These are phyloP conservation scores for Mortierella sp. DNA, from an alignment of 371 early-diverging fungal species.

Conservation along the genomic window DNA sequence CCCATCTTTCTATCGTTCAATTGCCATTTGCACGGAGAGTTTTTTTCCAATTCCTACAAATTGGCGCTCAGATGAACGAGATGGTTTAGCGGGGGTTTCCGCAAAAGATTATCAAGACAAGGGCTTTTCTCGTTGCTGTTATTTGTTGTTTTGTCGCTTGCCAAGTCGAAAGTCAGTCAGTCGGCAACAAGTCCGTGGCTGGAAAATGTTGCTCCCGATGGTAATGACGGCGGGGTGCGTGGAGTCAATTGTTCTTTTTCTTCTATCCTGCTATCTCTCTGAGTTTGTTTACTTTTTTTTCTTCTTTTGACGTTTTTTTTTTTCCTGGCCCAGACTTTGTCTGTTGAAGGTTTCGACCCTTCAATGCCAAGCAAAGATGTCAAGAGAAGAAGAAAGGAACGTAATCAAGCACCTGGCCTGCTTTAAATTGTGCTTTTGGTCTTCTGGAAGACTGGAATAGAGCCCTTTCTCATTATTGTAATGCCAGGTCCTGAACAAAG, in stretches of 20 bases:
- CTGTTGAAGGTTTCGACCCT: not conserved
- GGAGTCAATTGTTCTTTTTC: not conserved
- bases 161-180: not conserved
- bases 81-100: not conserved
- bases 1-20: not conserved
- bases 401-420: not conserved
- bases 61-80: not conserved
- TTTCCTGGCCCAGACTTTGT: not conserved
- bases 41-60: not conserved
- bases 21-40: not conserved
- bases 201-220: not conserved
- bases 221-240: not conserved
- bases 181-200: not conserved
- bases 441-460: slow-evolving; percentile 14
- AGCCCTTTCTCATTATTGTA: slow-evolving; percentile 1
- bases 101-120: not conserved
- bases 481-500: slow-evolving; percentile 12
- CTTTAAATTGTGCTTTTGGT: slow-evolving; percentile 7
- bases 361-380: not conserved
- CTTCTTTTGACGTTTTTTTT: not conserved
- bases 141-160: not conserved
- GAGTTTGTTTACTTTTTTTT: not conserved
- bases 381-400: not conserved
- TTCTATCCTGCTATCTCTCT: not conserved
- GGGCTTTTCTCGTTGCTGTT: slow-evolving; percentile 4